phyloP scores from a whole-genome alignment of 2,329 filamentous ascomycete species.

The Xylariaceae sp. region DNA sequence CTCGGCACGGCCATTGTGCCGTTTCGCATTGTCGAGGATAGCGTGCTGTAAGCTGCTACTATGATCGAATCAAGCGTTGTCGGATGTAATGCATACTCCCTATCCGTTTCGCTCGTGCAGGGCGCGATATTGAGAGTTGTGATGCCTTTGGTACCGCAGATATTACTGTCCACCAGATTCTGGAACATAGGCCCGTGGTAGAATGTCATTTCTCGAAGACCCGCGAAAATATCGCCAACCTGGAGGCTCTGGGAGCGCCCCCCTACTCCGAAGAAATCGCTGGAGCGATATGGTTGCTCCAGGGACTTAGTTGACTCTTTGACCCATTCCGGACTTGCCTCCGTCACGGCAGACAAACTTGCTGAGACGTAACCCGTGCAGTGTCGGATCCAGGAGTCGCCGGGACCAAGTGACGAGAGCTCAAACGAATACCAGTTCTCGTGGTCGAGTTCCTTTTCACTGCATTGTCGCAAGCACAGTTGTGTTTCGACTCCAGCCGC shows the following conservation, averaged over 20 bases:
- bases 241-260: not conserved
- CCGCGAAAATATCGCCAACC: not conserved
- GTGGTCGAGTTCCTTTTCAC: conserved; percentile 4
- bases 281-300: not conserved
- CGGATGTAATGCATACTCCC: not conserved
- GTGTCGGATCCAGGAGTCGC: not conserved
- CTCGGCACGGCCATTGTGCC: not conserved
- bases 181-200: not conserved
- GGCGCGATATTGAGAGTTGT: not conserved
- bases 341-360: not conserved
- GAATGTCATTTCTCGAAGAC: not conserved
- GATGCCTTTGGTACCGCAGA: not conserved
- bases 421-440: conserved; percentile 2
- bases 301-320: not conserved
- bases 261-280: too few relatives aligned
- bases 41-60: not conserved
- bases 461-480: not conserved
- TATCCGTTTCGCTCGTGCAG: not conserved
- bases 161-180: not conserved
- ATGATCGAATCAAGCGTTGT: conserved; percentile 8
- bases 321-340: not conserved
- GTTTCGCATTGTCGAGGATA: not conserved
- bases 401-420: not conserved
- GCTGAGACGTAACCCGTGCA: not conserved
- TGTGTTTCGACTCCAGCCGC: not conserved